phyloP scores from a whole-genome alignment of 2,329 filamentous ascomycete genomes.

The Thelonectria discophora region DNA sequence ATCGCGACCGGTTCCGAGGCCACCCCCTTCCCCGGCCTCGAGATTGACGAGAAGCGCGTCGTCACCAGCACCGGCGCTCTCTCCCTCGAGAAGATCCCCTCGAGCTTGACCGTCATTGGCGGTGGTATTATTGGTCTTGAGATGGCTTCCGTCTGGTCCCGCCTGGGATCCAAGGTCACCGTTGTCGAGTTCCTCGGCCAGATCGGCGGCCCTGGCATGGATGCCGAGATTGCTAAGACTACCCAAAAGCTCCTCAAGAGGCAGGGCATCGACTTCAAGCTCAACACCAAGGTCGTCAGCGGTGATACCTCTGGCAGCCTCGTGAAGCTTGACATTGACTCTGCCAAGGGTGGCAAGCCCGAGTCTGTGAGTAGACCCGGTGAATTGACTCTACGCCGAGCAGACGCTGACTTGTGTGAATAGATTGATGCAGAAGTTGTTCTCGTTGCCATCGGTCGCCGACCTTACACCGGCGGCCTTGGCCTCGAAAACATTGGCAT shows the following conservation, averaged over 20 bases:
- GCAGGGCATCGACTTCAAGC: constrained; percentile 98
- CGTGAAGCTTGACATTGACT: constrained; percentile 85
- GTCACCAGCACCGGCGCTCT: constrained; percentile 96
- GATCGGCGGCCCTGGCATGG: constrained; percentile 98
- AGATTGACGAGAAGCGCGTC: constrained; percentile 97
- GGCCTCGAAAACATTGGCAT: constrained; percentile 94
- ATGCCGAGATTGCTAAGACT: constrained; percentile 88
- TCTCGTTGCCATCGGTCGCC: constrained; percentile 93
- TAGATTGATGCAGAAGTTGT: constrained; percentile 94
- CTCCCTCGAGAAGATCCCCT: constrained; percentile 86
- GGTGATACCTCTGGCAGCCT: constrained; percentile 82
- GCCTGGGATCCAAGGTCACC: constrained; percentile 92
- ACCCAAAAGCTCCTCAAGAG: constrained; percentile 93
- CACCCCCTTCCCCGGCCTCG: constrained; percentile 94
- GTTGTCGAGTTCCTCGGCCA: constrained; percentile 96
- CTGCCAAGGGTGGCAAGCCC: constrained; percentile 94
- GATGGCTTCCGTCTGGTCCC: constrained; percentile 98
- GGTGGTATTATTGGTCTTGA: constrained; percentile 98
- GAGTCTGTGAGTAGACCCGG: constrained; percentile 74
- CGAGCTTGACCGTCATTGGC: constrained; percentile 97
- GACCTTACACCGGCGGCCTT: constrained; percentile 91
- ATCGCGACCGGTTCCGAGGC: constrained; percentile 96
- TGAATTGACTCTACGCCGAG: background rate
- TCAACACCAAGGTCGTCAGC: constrained; percentile 91
- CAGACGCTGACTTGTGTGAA: constrained; percentile 37